These are phyloP conservation scores for Salix exigua DNA, from an alignment of 345 rosid species.

Conservation along the genomic window DNA sequence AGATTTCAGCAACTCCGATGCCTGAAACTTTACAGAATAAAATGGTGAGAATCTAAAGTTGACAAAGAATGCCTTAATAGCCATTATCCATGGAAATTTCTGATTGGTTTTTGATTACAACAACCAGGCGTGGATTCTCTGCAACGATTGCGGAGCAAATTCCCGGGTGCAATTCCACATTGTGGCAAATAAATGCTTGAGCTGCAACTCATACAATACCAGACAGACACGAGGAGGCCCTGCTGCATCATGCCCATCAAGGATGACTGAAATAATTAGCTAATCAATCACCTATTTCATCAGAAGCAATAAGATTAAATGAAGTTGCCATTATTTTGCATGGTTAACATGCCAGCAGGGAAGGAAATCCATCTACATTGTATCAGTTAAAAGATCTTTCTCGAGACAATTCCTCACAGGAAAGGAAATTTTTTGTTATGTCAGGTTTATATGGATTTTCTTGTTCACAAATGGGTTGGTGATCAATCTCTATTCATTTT, in stretches of 20 bases:
- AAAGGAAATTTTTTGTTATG: too few relatives aligned
- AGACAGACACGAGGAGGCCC: slow-evolving; percentile 56
- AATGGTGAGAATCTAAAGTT: slow-evolving; percentile 41
- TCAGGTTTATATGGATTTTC: too few relatives aligned
- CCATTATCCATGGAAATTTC: not conserved
- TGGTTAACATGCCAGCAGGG: too few relatives aligned
- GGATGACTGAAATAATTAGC: slow-evolving; percentile 44
- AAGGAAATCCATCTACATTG: too few relatives aligned
- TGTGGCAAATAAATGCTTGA: slow-evolving; percentile 64
- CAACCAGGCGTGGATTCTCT: slow-evolving; percentile 75
- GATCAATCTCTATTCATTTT: too few relatives aligned
- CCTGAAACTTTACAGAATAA: slow-evolving; percentile 62
- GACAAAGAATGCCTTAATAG: not conserved
- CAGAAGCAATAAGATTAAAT: not conserved
- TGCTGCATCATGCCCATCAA: slow-evolving; percentile 50
- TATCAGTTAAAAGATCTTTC: too few relatives aligned
- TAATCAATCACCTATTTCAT: slow-evolving; percentile 19
- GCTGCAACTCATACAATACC: slow-evolving; percentile 74
- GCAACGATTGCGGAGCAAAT: slow-evolving; percentile 75
- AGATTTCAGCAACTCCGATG: slow-evolving; percentile 81
- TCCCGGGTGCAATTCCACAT: slow-evolving; percentile 62
- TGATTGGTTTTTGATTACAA: not conserved
- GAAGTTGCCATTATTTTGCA: too few relatives aligned
- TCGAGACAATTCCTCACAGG: too few relatives aligned
- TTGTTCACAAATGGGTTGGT: too few relatives aligned